Percentiles rank a stretch among this genome's conserved stretches.
These are phyloP conservation scores for Aquilaria sinensis DNA, from an alignment of 345 rosid genomes.

Conservation along the genomic window DNA sequence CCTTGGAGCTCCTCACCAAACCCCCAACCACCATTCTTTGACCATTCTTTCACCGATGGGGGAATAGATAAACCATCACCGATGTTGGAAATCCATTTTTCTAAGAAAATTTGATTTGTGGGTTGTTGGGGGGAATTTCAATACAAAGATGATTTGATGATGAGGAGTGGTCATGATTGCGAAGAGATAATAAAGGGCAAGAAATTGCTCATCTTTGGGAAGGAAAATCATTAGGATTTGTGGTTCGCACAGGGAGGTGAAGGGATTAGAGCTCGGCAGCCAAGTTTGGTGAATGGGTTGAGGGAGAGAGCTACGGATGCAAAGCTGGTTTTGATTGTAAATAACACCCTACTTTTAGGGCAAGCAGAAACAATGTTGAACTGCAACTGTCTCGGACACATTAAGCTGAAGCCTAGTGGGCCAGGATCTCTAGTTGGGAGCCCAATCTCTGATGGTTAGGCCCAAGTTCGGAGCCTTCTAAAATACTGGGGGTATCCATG, in stretches of 20 bases:
- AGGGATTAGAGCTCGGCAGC: conserved; percentile 20
- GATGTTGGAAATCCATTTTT: conserved; percentile 23
- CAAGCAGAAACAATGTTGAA: too few species aligned
- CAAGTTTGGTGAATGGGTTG: conserved; percentile 53
- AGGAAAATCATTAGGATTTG: conserved; percentile 30
- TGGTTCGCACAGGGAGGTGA: neutral
- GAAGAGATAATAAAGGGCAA: conserved; percentile 27
- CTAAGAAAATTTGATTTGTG: conserved; percentile 2
- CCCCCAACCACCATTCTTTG: conserved; percentile 68
- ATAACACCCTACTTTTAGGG: too few species aligned
- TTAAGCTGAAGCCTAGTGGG: conserved; percentile 34
- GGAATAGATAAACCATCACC: neutral
- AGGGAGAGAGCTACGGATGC: too few species aligned
- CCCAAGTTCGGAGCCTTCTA: too few species aligned
- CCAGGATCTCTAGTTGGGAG: conserved; percentile 55
- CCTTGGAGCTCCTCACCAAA: conserved; percentile 82
- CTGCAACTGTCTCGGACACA: too few species aligned
- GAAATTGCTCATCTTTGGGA: conserved; percentile 38
- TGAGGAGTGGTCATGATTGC: conserved; percentile 5
- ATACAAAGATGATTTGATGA: conserved; percentile 3
- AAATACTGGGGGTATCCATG: too few species aligned
- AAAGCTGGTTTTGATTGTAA: too few species aligned
- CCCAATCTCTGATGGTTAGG: conserved; percentile 49
- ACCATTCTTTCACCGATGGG: conserved; percentile 20
- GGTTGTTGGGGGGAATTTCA: conserved; percentile 3